Base-by-base conservation (phyloP, 1,284 basidiomycete genomes). In the Cryptococcus sp. region DNA sequence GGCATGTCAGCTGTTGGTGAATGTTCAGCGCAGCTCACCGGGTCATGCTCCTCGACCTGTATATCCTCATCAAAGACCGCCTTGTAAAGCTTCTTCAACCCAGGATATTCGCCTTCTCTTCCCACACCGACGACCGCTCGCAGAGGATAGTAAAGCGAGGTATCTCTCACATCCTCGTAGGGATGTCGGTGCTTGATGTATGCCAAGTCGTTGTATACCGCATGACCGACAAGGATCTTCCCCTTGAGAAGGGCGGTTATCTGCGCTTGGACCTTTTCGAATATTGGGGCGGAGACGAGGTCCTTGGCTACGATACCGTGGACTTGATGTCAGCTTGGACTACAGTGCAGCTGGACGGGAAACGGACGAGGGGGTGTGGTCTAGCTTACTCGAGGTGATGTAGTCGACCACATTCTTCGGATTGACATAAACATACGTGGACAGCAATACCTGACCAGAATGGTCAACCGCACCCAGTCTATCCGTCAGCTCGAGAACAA, bases 141-240 rank as follows among this genome's bases (percentile, higher is more conserved):
- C 10, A 79, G 60, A 6, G 77, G 77, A 32, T 72, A 67, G 51
- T 75, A 79, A 11, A 72, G 71, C 3, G 75, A 66, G 18, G 78
- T 80, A 58, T 80, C 78, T 22, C 78, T 68, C 21, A 75, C 69
- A 38, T 73, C 58, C 44, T 72, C 66, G 41, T 74, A 70, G 0
- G 76, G 75, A 56, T 78, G 77, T 22, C 73, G 70, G 39, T 79
- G 69, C 16, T 75, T 58, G 21, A 80, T 62, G 14, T 72, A 75
- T 71, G 86, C 84, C 16, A 97, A 75, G 73, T 97, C 94, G 59
- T 97, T 92, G 62, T 85, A 80, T 3, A 97, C 76, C 0, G 94
- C 91, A 68, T 97, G 94, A 0, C 94, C 95, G 4, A 98, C 79
- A 18, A 98, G 68, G 45, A 95, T 83, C 47, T 85, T 80, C 53